These are phyloP conservation scores for Acrodontium crateriforme DNA, from an alignment of 2,329 filamentous ascomycete species.

Conservation along the genomic window DNA sequence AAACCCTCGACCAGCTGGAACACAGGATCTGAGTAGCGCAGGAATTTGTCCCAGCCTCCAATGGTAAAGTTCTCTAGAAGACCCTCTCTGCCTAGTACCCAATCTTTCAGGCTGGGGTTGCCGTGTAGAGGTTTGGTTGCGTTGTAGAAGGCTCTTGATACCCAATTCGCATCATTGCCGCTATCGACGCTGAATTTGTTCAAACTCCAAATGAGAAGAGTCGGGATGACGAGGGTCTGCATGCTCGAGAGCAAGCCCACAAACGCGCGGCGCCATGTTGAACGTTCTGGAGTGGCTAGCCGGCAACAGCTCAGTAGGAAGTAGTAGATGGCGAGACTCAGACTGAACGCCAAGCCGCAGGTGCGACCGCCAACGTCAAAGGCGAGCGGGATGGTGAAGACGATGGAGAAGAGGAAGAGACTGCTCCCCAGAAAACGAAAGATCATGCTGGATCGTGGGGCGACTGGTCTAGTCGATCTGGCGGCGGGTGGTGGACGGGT, in stretches of 20 bases:
- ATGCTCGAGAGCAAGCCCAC: conserved; percentile 56
- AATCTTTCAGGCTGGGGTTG: conserved; percentile 58
- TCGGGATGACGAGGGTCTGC: conserved; percentile 78
- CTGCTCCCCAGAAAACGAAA: conserved; percentile 34
- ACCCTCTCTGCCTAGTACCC: conserved; percentile 78
- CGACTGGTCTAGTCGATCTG: too few relatives aligned
- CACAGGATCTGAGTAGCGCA: conserved; percentile 82
- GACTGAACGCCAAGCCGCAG: conserved; percentile 85
- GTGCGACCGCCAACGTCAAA: conserved; percentile 96
- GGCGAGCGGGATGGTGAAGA: conserved; percentile 89
- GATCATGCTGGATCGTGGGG: conserved; percentile 30
- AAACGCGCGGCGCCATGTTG: conserved; percentile 59
- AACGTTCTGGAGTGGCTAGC: conserved; percentile 65
- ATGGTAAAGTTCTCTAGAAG: conserved; percentile 67
- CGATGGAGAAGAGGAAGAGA: conserved; percentile 74
- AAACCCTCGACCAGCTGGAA: conserved; percentile 95
- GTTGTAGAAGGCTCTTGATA: conserved; percentile 44
- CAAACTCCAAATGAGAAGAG: conserved; percentile 84
- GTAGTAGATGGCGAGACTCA: conserved; percentile 81
- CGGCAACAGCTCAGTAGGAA: conserved; percentile 72
- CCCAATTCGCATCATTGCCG: conserved; percentile 58
- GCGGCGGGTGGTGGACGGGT: too few relatives aligned
- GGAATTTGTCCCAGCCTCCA: conserved; percentile 73
- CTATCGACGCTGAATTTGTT: conserved; percentile 89
- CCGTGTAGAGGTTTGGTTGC: conserved; percentile 24